Evolutionary conservation across 2,329 filamentous ascomycete genomes (phyloP), one percentile per base, ranked within the genome.

Genomic region (Zopfia rhizophila): DNA sequence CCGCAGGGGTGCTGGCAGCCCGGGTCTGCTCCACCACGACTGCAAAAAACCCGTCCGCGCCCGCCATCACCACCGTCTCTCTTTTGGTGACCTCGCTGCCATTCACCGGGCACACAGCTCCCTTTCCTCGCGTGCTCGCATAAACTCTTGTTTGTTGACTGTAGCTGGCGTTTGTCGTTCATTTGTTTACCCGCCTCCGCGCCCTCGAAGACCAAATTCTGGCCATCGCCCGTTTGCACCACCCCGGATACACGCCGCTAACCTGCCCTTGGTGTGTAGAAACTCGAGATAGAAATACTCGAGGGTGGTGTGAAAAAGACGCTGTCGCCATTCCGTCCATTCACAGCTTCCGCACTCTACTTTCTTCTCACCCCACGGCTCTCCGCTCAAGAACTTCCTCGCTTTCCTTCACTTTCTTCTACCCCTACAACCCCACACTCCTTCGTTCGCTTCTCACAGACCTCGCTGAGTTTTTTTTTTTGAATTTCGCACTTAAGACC

Each of bases 301-400:
- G n/a, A n/a, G n/a, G n/a, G n/a, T n/a, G n/a, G n/a, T n/a, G n/a
- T n/a, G 25, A 48, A 47, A 30, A 40, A 36, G 37, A 49, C 37
- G 42, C 36, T 40, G 49, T 30, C 45, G 32, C 7, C 11, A n/a
- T 13, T 30, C 19, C 29, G 12, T 35, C 22, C 11, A 41, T 12
- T 64, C 61, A n/a, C n/a, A 3, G 56, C 54, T 19, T 68, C 63
- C 0, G 69, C 63, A 0, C 65, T 65, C 45, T 69, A 69, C 39
- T 69, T 63, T 5, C 56, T 53, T 25, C 58, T 63, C 63, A 70
- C 63, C 12, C 65, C 51, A 37, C 68, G 53, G 0, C 19, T 48
- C 41, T 24, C 37, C 42, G 35, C 28, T 44, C 39, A 28, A 53
- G 50, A 48, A 36, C 50, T 53, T 44, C 48, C 42, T n/a, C n/a